Percentiles rank a stretch among this genome's conserved stretches.
These are phyloP conservation scores for Ceratobasidium sp. DNA, from an alignment of 1,284 basidiomycete genomes.

Conservation along the genomic window DNA sequence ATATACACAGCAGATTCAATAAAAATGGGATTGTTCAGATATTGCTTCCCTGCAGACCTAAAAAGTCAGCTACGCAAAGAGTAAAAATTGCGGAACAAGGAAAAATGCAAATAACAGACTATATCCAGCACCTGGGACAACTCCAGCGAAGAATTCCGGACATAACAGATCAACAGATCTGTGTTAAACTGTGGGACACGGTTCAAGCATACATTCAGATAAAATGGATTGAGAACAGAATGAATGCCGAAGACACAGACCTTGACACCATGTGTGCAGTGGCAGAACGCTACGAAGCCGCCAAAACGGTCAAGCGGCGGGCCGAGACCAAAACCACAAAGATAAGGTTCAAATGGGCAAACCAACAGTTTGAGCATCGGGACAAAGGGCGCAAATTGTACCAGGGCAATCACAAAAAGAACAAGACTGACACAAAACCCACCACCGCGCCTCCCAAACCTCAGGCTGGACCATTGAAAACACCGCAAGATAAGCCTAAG, in stretches of 20 bases:
- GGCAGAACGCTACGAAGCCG: slow-evolving; percentile 25
- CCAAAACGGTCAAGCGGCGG: not conserved
- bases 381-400: no score
- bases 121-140: slow-evolving; percentile 27
- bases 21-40: slow-evolving; percentile 54
- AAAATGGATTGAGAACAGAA: slow-evolving; percentile 22
- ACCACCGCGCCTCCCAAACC: no score
- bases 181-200: slow-evolving; percentile 39
- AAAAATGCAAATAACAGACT: slow-evolving; percentile 46
- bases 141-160: slow-evolving; percentile 10
- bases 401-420: no score
- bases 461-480: not conserved
- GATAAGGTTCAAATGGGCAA: no score
- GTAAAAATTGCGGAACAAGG: slow-evolving; percentile 46
- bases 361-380: no score
- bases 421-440: no score
- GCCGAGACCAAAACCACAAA: no score
- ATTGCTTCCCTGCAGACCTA: slow-evolving; percentile 59
- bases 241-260: slow-evolving; percentile 10
- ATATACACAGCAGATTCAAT: not conserved
- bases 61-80: slow-evolving; percentile 47
- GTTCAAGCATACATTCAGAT: slow-evolving; percentile 27
- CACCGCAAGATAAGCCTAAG: not conserved
- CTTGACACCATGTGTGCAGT: not conserved
- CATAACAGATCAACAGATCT: not conserved